Percentiles rank a stretch among this genome's conserved stretches.
phyloP scores from a whole-genome alignment of 73 alveolate species.

The Blepharisma japonicum region DNA sequence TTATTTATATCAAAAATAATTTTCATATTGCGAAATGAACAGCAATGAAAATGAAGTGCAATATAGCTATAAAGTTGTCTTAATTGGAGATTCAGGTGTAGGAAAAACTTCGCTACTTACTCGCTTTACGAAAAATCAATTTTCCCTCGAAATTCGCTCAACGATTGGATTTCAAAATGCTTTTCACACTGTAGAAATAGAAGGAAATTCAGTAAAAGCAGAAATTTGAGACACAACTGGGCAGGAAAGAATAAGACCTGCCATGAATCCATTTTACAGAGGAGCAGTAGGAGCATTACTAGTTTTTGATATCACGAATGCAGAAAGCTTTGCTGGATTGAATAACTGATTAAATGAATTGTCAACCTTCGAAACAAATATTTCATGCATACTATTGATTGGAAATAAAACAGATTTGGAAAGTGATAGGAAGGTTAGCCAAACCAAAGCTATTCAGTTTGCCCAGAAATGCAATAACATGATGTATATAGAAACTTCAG shows the following conservation, averaged over 20 bases:
- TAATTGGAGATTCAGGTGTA: constrained; percentile 68
- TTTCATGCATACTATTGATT: constrained; percentile 30
- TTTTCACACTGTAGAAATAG: constrained; percentile 39
- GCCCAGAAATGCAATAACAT: constrained; percentile 64
- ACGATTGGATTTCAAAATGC: constrained; percentile 81
- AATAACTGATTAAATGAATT: constrained; percentile 72
- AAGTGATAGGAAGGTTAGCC: constrained; percentile 56
- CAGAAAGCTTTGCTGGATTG: constrained; percentile 52
- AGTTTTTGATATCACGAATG: constrained; percentile 77
- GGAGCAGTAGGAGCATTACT: constrained; percentile 74
- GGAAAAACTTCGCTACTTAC: constrained; percentile 73
- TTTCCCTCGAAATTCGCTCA: constrained; percentile 56
- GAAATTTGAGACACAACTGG: constrained; percentile 85
- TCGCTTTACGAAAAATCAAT: constrained; percentile 63
- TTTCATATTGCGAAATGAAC: not conserved
- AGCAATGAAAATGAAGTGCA: not conserved
- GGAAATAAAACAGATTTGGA: constrained; percentile 56
- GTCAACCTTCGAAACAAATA: constrained; percentile 37
- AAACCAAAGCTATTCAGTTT: constrained; percentile 62
- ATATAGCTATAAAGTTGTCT: not conserved
- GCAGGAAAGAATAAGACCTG: constrained; percentile 63
- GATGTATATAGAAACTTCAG: constrained; percentile 78
- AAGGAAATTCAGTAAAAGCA: constrained; percentile 49
- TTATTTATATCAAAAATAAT: no score
- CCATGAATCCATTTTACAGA: constrained; percentile 63